phyloP scores from a whole-genome alignment of 73 alveolate species.

The Uronychia setigera region DNA sequence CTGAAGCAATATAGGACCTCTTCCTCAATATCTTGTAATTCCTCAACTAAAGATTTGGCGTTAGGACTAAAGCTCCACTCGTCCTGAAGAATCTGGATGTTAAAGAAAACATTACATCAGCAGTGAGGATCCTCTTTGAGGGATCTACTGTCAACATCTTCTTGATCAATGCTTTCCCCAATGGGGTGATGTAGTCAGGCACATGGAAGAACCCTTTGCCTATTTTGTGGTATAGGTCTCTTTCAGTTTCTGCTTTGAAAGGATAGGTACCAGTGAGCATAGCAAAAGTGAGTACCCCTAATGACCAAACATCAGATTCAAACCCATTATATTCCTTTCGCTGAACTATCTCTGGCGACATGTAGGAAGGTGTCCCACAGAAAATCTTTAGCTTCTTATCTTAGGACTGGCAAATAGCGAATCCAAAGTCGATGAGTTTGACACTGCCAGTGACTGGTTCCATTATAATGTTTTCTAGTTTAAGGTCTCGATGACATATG shows the following conservation, averaged over 20 bases:
- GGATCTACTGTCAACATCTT: conserved; percentile 34
- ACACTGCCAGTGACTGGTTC: conserved; percentile 50
- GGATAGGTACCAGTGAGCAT: conserved; percentile 87
- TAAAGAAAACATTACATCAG: no score
- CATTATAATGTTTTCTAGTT: conserved; percentile 78
- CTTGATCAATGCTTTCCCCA: conserved; percentile 22
- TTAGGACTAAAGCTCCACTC: no score
- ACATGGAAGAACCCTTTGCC: conserved; percentile 65
- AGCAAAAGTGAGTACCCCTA: conserved; percentile 88
- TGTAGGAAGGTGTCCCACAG: conserved; percentile 96
- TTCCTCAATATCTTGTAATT: no score
- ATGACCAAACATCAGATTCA: conserved; percentile 92
- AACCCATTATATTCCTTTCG: conserved; percentile 85
- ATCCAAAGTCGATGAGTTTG: conserved; percentile 79
- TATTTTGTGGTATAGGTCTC: conserved; percentile 83
- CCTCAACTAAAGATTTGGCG: no score
- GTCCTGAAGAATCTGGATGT: no score
- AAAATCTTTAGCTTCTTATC: conserved; percentile 70
- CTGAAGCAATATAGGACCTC: no score
- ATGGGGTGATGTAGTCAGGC: conserved; percentile 62
- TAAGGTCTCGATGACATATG: conserved; percentile 89
- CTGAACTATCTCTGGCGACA: conserved; percentile 95
- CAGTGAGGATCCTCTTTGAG: conserved; percentile 18
- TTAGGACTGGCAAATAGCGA: conserved; percentile 43
- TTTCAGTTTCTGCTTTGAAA: conserved; percentile 84